Percentiles rank a stretch among this genome's conserved stretches.
Conservation (phyloP, 176 grass and related monocot genomes). For the Oryza brachyantha region DNA sequence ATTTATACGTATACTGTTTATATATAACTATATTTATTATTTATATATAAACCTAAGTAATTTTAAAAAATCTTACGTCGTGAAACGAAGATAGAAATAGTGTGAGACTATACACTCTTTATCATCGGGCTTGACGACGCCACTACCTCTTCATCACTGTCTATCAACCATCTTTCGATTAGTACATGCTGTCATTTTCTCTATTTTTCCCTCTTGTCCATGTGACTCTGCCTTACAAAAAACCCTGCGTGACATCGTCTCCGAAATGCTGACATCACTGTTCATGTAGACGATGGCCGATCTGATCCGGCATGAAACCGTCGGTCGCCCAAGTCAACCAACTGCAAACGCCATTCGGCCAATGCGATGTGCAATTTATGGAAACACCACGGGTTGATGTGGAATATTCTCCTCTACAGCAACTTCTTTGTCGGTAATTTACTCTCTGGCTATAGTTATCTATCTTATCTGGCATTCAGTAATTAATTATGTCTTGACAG, state of each 20-base stretch:
- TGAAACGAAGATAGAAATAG: too few species aligned
- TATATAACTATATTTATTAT: too few species aligned
- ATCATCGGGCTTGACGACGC: not conserved
- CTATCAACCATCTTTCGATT: too few species aligned
- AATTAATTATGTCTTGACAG: not conserved
- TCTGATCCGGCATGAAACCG: not conserved
- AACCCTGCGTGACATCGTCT: not conserved
- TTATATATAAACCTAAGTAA: too few species aligned
- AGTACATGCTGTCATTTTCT: not conserved
- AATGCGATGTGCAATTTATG: not conserved
- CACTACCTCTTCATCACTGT: not conserved
- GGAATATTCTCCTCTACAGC: not conserved
- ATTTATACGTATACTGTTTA: too few species aligned
- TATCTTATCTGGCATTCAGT: not conserved
- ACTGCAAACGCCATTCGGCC: not conserved
- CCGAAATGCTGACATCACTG: not conserved
- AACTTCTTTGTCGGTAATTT: not conserved
- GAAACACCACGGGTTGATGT: not conserved
- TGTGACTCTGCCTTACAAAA: not conserved
- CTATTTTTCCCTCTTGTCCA: not conserved
- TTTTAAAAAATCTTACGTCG: too few species aligned
- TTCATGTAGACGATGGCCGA: not conserved
- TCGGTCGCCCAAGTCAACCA: not conserved
- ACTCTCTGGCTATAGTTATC: not conserved
- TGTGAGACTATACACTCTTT: too few species aligned